Base-by-base conservation (phyloP, 345 rosid species). In the Eucalyptus cloeziana region DNA sequence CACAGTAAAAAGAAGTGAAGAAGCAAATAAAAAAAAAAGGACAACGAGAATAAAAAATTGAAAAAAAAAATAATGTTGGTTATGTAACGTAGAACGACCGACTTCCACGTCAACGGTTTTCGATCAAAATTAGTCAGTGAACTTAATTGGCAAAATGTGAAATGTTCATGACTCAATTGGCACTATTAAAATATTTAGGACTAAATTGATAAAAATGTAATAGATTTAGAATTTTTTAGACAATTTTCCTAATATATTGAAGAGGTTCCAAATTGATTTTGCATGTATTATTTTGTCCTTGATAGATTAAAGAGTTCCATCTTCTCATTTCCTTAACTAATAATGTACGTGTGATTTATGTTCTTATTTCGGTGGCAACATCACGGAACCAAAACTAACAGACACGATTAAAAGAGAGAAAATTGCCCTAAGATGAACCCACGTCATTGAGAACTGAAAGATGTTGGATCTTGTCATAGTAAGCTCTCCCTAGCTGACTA, bases 151-250 rank as follows among this genome's bases (percentile, higher is more conserved):
- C 3, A 51, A 51, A 51, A 51, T 51, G 54, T 51, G 54, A 16
- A 51, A 51, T 6, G 8, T 51, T 0, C 16, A 51, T 0, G 1
- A 2, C 21, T 51, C 0, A 2, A 0, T 16, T 0, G 54, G 2
- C 54, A 16, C 16, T 51, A 51, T 51, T 1, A 1, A 51, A 51
- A 6, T 51, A 0, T 51, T 16, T 16, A 51, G 21, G 1, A 51
- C 0, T 51, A 0, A 16, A 51, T 6, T 51, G 21, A 0, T 6
- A 51, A 51, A 51, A 0, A 0, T 51, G 0, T 51, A 51, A 51
- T 51, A 51, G 0, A 0, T 16, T 51, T 5, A 51, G 8, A 16
- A 51, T 51, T 6, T 50, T 50, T 51, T 6, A 51, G 21, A 51
- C 1, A 51, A 51, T 51, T 51, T 51, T 51, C 54, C 19, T 15